Base-by-base conservation (phyloP, 768 basidiomycete genomes). In the Hypsizygus marmoreus region DNA sequence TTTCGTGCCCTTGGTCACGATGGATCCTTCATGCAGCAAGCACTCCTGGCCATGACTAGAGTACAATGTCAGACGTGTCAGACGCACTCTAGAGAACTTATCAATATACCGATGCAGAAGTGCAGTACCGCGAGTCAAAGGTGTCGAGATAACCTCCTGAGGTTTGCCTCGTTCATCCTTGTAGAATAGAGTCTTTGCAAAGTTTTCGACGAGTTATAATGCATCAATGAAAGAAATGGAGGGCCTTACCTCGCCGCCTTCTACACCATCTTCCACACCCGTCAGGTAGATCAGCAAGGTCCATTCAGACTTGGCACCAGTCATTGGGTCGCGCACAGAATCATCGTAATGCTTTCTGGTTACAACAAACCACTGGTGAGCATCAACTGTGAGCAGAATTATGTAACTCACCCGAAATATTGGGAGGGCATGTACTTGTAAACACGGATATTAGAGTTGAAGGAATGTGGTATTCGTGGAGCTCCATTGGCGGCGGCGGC, bases 371-470 rank as follows among this genome's bases (percentile, higher is more conserved):
- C 12, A 38, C n/a, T n/a, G 8, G 32, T 19, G 34, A 35, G 16
- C 40, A 22, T 28, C 19, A 35, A 8, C 23, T 14, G 40, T 23
- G 12, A 12, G 11, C 22, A 37, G 25, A 8, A 31, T 6, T 16
- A 26, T 14, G 36, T 0, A 2, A 63, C 69, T 16, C 22, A 71
- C 75, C 85, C 84, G 63, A 90, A 89, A 63, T 82, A 77, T 50
- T 86, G 83, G 0, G 70, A 70, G 19, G 77, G 65, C 2, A 73
- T 71, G 58, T 88, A 89, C 53, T 82, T 82, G 62, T 88, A 88
- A 49, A 88, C 61, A 22, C 88, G 71, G 24, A 90, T 88, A 58
- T 89, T 88, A 2, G 83, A 76, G 62, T 89, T 90, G 44, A 86
- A 74, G 1, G 79, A 82, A 55, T 81, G 75, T 0, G 80, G 75